phyloP scores from a whole-genome alignment of 495 filamentous ascomycete genomes.

The Acidomyces sp. region DNA sequence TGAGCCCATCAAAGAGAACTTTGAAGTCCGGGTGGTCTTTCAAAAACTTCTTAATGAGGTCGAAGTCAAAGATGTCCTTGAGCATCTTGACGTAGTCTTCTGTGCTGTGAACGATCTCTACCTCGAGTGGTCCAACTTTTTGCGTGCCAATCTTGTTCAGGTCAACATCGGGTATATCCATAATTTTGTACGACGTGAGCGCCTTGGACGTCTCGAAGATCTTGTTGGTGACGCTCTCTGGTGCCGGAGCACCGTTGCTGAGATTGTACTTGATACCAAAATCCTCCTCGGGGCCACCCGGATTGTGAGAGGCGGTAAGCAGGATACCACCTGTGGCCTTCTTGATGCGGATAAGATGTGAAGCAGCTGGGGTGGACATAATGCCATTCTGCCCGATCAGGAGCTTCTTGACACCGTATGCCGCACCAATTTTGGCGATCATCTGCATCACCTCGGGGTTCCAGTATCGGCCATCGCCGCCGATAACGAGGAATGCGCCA shows the following conservation, averaged over 20 bases:
- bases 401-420: slow-evolving; percentile 98
- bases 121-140: slow-evolving; percentile 72
- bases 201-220: slow-evolving; percentile 84
- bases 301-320: slow-evolving; percentile 94
- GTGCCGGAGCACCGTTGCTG: slow-evolving; percentile 85
- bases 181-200: slow-evolving; percentile 81
- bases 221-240: slow-evolving; percentile 92
- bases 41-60: slow-evolving; percentile 87
- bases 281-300: slow-evolving; percentile 83
- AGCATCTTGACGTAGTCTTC: slow-evolving; percentile 88
- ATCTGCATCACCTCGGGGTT: slow-evolving; percentile 91
- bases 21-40: slow-evolving; percentile 78
- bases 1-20: slow-evolving; percentile 86
- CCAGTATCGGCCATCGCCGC: slow-evolving; percentile 93
- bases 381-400: slow-evolving; percentile 92
- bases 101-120: slow-evolving; percentile 87
- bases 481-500: slow-evolving; percentile 85
- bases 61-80: slow-evolving; percentile 96
- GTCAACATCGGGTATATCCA: slow-evolving; percentile 76
- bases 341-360: slow-evolving; percentile 83
- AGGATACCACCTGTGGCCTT: slow-evolving; percentile 93
- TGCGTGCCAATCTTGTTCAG: slow-evolving; percentile 67
- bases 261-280: slow-evolving; percentile 99
- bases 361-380: slow-evolving; percentile 87
- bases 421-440: slow-evolving; percentile 92